Evolutionary conservation across 2,329 filamentous ascomycete species (phyloP).

Genomic region (Colletotrichum lupini): DNA sequence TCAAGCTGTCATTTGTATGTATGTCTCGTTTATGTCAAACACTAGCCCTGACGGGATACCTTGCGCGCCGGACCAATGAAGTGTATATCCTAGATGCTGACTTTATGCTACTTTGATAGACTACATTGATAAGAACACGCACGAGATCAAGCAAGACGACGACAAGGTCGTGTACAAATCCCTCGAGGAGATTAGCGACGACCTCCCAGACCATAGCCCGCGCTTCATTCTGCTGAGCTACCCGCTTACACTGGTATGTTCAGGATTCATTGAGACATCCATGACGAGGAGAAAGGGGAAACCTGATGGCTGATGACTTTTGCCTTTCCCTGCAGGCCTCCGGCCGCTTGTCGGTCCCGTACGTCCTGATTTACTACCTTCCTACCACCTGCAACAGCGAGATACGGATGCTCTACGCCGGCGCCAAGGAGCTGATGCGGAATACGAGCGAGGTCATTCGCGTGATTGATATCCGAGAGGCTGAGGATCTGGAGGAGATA

Average conservation of each 20-base stretch:
- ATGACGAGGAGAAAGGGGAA: neutral
- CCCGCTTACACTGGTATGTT: constrained; percentile 82
- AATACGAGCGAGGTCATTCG: constrained; percentile 91
- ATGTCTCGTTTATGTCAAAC: constrained; percentile 42
- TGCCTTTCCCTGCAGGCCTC: constrained; percentile 68
- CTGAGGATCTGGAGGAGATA: constrained; percentile 86
- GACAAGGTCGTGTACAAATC: constrained; percentile 82
- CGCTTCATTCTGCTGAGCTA: constrained; percentile 92
- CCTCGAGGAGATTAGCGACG: constrained; percentile 84
- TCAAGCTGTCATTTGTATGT: constrained; percentile 94
- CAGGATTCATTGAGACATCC: neutral
- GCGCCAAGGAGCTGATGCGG: constrained; percentile 95
- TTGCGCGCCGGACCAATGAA: neutral
- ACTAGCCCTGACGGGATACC: neutral
- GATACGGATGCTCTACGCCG: constrained; percentile 92
- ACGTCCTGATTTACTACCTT: constrained; percentile 94
- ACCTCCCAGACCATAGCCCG: constrained; percentile 91
- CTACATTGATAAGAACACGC: constrained; percentile 87
- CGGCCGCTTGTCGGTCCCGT: constrained; percentile 88
- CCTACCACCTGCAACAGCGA: constrained; percentile 91
- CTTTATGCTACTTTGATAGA: constrained; percentile 62
- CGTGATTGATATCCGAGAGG: constrained; percentile 85
- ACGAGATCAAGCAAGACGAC: constrained; percentile 89
- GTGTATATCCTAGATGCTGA: neutral
- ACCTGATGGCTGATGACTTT: neutral